These are phyloP conservation scores for Leptographium radiaticola DNA, from an alignment of 2,329 filamentous ascomycete species.

Conservation along the genomic window DNA sequence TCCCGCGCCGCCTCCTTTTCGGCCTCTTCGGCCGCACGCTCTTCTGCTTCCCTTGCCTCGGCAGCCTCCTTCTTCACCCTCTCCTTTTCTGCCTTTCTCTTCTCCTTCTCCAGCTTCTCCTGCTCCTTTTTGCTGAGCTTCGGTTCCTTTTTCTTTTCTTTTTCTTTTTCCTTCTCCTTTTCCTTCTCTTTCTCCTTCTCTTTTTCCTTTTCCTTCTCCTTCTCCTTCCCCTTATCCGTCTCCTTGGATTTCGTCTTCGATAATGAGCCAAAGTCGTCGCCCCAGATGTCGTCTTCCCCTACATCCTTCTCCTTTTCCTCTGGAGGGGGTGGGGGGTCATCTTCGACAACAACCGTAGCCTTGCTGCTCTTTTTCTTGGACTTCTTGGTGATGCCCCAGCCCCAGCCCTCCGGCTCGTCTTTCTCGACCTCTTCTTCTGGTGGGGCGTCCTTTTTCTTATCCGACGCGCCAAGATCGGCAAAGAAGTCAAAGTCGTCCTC, in stretches of 20 bases:
- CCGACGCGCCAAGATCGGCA: slow-evolving; percentile 16
- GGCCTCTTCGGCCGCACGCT: slow-evolving; percentile 21
- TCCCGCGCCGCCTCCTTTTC: slow-evolving; percentile 22
- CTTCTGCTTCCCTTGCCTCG: slow-evolving; percentile 22
- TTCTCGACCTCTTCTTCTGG: slow-evolving; percentile 25
- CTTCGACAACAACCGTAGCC: slow-evolving; percentile 22
- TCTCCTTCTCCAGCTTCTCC: slow-evolving; percentile 33
- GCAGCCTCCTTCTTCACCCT: slow-evolving; percentile 27
- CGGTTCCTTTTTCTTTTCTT: slow-evolving; percentile 25
- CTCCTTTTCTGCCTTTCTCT: slow-evolving; percentile 25
- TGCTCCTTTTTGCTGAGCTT: slow-evolving; percentile 37
- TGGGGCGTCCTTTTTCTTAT: slow-evolving; percentile 30
- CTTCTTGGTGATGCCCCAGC: slow-evolving; percentile 14
- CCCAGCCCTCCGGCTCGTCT: slow-evolving; percentile 27
- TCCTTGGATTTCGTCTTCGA: slow-evolving; percentile 26
- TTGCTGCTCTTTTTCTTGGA: slow-evolving; percentile 18
- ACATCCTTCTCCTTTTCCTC: slow-evolving; percentile 32
- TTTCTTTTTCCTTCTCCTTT: slow-evolving; percentile 14
- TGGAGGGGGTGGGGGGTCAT: slow-evolving; percentile 30
- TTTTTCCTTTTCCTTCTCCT: slow-evolving; percentile 28
- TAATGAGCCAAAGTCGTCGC: slow-evolving; percentile 18
- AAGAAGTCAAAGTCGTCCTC: slow-evolving; percentile 16
- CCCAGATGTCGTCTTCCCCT: slow-evolving; percentile 21
- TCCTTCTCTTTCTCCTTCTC: slow-evolving; percentile 25
- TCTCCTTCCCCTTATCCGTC: slow-evolving; percentile 27